Percentiles rank a stretch among this genome's conserved stretches.
These are phyloP conservation scores for Forsythia suspensa DNA, from an alignment of 257 asterid genomes.

Conservation along the genomic window DNA sequence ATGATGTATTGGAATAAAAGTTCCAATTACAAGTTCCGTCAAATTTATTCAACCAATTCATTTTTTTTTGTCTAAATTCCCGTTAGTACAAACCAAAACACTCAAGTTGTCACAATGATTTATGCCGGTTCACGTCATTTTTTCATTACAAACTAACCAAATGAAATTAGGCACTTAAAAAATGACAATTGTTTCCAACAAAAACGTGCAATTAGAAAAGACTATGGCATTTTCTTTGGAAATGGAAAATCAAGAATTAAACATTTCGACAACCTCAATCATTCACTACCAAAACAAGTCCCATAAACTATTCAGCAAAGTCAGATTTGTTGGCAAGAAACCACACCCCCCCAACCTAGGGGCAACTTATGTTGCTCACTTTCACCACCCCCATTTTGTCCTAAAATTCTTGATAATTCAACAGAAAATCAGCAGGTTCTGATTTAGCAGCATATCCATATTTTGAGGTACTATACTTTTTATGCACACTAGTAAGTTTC, in stretches of 20 bases:
- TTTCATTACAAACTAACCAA: too few species aligned
- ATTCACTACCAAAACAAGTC: background rate
- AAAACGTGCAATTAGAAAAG: background rate
- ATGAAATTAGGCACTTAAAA: background rate
- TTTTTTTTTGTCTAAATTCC: too few species aligned
- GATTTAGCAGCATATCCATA: constrained; percentile 41
- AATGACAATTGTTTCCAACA: background rate
- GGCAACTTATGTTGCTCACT: constrained; percentile 53
- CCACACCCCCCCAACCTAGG: background rate
- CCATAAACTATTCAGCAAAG: background rate
- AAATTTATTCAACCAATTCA: too few species aligned
- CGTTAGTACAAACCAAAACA: too few species aligned
- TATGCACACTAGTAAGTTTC: constrained; percentile 36
- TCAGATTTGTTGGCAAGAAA: background rate
- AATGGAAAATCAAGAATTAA: too few species aligned
- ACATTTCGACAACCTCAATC: too few species aligned
- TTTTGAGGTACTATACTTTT: constrained; percentile 39
- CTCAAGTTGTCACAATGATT: too few species aligned
- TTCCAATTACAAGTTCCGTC: too few species aligned
- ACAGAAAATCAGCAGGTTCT: constrained; percentile 32
- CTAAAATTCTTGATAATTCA: constrained; percentile 8
- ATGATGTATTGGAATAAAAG: too few species aligned
- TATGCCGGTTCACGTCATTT: too few species aligned
- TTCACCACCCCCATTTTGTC: background rate
- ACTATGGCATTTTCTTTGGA: background rate